Evolutionary conservation across 2,329 filamentous ascomycete species (phyloP).

Genomic region (Trichoderma citrinoviride): DNA sequence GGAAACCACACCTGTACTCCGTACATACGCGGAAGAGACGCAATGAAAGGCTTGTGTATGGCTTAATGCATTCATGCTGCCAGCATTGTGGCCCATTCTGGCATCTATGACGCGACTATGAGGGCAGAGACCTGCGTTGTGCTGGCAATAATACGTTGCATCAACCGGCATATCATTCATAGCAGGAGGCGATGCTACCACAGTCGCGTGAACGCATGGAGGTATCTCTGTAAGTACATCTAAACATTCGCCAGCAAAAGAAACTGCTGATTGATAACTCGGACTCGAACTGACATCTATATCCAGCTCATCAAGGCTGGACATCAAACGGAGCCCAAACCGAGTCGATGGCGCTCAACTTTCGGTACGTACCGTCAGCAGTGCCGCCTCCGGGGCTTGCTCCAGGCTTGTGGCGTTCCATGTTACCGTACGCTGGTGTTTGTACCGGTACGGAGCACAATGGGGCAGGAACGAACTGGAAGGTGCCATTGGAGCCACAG

Average conservation of each 20-base stretch:
- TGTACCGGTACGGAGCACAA: background rate
- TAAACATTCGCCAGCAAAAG: background rate
- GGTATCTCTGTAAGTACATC: background rate
- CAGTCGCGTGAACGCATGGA: too few relatives aligned
- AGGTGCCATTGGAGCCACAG: conserved; percentile 9
- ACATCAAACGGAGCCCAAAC: background rate
- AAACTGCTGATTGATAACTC: background rate
- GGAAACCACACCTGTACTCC: background rate
- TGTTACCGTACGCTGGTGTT: background rate
- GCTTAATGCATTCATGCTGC: background rate
- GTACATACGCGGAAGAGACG: background rate
- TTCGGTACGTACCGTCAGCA: conserved; percentile 21
- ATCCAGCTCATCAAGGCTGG: background rate
- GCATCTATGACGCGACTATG: conserved; percentile 14
- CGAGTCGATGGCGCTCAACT: conserved; percentile 11
- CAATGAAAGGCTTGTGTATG: background rate
- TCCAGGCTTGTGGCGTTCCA: too few relatives aligned
- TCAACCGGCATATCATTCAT: background rate
- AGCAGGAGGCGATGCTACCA: background rate
- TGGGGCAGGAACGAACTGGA: conserved; percentile 2
- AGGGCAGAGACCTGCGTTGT: conserved; percentile 11
- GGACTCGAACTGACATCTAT: background rate
- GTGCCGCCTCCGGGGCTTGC: background rate
- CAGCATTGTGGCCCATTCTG: background rate
- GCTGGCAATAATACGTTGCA: background rate